Evolutionary conservation across 805 yeast genomes (phyloP), one percentile per base, ranked within the genome.

Genomic region (Pichia deserticola): DNA sequence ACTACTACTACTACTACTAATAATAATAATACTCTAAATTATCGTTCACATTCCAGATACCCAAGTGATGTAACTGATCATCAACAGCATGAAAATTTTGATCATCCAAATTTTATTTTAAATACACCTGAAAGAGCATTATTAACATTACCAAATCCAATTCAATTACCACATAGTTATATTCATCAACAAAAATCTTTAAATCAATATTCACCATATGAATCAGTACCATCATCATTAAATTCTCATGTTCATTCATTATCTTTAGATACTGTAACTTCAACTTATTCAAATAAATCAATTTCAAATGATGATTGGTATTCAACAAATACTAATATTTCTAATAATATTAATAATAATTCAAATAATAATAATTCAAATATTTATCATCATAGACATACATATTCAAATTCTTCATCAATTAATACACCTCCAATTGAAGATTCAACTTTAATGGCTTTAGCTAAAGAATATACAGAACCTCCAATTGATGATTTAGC

Each of bases 31-130:
- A 37, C 28, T 29, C 7, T 10, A 13, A 25, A 27, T n/a, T 9
- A 25, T 34, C 32, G 34, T 30, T 36, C 11, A 13, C 40, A 45
- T 45, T 70, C 7, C 56, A 59, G 46, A 70, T 60, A 0, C 52
- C 70, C 25, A 64, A 70, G 34, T 71, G 74, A 73, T 67, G 62
- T 53, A 56, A 60, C 39, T 44, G 54, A 8, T 50, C 32, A 15
- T 27, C 44, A 20, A 5, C 10, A 29, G 7, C 12, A 30, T 44
- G 41, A 36, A 28, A 10, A 41, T 2, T 37, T 28, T 32, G 47
- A 38, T 12, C 42, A 44, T 10, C 37, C 47, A 27, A 44, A 44
- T 44, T 44, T 37, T n/a, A 44, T 44, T 6, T 39, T 44, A 38
- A 44, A 37, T 36, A 44, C 47, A 12, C 59, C 15, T 63, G 63